Conservation (phyloP, 2,329 filamentous ascomycete species). For the Thielaviopsis musarum region DNA sequence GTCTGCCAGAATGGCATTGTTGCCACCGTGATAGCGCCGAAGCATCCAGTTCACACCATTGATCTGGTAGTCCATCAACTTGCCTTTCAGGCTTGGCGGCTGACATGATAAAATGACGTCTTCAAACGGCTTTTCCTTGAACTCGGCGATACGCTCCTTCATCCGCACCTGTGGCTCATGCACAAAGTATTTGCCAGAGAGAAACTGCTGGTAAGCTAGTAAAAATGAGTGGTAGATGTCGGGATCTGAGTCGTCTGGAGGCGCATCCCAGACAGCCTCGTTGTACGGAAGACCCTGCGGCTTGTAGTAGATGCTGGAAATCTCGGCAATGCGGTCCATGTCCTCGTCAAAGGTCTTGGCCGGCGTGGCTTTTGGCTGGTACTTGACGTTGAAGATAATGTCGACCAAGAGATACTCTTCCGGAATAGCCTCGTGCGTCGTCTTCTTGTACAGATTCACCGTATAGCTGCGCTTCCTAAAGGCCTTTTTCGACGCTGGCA, state of each 20-base stretch:
- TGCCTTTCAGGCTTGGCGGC: conserved; percentile 56
- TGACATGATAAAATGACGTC: conserved; percentile 48
- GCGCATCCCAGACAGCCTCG: conserved; percentile 76
- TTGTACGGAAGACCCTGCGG: conserved; percentile 87
- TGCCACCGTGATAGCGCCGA: conserved; percentile 66
- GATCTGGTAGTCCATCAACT: conserved; percentile 84
- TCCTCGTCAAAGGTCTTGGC: conserved; percentile 51
- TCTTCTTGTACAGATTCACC: conserved; percentile 44
- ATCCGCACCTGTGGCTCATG: conserved; percentile 40
- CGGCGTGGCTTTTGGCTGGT: conserved; percentile 27
- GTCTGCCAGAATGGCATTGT: conserved; percentile 84
- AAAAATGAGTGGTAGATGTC: conserved; percentile 66
- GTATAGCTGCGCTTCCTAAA: conserved; percentile 57
- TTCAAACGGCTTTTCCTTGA: conserved; percentile 46
- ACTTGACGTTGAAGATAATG: conserved; percentile 68
- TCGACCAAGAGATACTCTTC: conserved; percentile 76
- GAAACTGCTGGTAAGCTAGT: conserved; percentile 70
- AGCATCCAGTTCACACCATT: conserved; percentile 93
- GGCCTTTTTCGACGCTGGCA: conserved; percentile 45
- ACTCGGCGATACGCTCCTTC: conserved; percentile 49
- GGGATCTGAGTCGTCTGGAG: conserved; percentile 46
- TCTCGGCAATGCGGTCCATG: conserved; percentile 50
- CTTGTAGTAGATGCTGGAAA: conserved; percentile 66
- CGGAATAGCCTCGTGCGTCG: conserved; percentile 62
- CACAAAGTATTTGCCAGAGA: conserved; percentile 58